Evolutionary conservation across 2,329 filamentous ascomycete genomes (phyloP).

Genomic region (Thelonectria blattea): DNA sequence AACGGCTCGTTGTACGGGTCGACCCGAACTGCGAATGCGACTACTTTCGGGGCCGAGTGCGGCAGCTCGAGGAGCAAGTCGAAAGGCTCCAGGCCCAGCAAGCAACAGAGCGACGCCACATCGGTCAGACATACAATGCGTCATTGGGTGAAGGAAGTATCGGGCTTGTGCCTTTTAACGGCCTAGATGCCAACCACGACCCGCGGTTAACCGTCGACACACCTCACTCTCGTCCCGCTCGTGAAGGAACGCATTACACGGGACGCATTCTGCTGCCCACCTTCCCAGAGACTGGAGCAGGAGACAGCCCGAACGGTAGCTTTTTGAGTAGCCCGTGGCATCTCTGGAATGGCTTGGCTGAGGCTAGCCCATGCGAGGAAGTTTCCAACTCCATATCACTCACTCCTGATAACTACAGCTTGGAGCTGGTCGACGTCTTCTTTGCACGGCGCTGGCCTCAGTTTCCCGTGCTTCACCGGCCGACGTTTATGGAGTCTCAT

Average conservation of each 20-base stretch:
- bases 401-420: conserved; percentile 26
- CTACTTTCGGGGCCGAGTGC: conserved; percentile 26
- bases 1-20: conserved; percentile 28
- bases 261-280: conserved; percentile 33
- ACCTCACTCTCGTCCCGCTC: not conserved
- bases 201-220: not conserved
- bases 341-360: conserved; percentile 28
- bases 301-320: conserved; percentile 23
- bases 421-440: conserved; percentile 26
- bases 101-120: conserved; percentile 5
- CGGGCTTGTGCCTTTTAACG: not conserved
- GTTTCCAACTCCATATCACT: conserved; percentile 11
- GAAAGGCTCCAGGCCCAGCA: conserved; percentile 25
- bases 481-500: conserved; percentile 31
- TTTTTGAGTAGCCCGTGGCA: conserved; percentile 33
- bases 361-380: conserved; percentile 25
- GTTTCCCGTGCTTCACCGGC: conserved; percentile 31
- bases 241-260: conserved; percentile 22
- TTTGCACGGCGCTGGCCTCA: conserved; percentile 33
- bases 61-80: conserved; percentile 24
- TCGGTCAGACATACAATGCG: not conserved
- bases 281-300: conserved; percentile 13
- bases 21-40: conserved; percentile 33
- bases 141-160: conserved; percentile 15
- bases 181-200: conserved; percentile 13